phyloP scores from a whole-genome alignment of 2,329 filamentous ascomycete species.

The Pseudogymnoascus sp. region DNA sequence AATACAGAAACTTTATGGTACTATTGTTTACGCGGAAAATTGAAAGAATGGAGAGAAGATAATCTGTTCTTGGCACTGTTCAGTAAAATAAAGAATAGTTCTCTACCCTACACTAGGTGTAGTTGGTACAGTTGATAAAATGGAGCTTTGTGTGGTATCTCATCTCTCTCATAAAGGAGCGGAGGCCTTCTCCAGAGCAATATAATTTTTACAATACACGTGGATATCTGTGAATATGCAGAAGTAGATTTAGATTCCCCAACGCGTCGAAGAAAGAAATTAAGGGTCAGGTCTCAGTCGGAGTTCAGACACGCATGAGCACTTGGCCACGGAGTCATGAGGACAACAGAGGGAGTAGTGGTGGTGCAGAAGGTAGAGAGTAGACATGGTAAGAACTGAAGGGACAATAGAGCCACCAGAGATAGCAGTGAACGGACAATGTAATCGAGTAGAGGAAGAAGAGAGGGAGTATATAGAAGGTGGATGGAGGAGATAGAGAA shows the following conservation, averaged over 20 bases:
- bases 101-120: not conserved
- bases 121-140: not conserved
- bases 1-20: not conserved
- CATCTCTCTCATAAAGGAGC: not conserved
- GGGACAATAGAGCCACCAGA: not conserved
- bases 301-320: not conserved
- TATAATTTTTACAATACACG: not conserved
- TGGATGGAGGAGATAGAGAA: not conserved
- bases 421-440: not conserved
- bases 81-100: not conserved
- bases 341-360: not conserved
- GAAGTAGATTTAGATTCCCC: not conserved
- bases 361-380: not conserved
- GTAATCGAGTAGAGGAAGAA: not conserved
- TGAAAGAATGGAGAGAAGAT: not conserved
- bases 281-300: not conserved
- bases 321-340: not conserved
- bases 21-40: not conserved
- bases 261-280: not conserved
- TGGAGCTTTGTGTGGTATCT: not conserved
- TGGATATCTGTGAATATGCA: not conserved
- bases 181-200: not conserved
- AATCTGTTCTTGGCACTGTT: not conserved
- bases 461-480: not conserved
- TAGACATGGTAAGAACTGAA: not conserved